Evolutionary conservation across 2,329 filamentous ascomycete species (phyloP).

Genomic region (Phyllosticta paracitricarpa): DNA sequence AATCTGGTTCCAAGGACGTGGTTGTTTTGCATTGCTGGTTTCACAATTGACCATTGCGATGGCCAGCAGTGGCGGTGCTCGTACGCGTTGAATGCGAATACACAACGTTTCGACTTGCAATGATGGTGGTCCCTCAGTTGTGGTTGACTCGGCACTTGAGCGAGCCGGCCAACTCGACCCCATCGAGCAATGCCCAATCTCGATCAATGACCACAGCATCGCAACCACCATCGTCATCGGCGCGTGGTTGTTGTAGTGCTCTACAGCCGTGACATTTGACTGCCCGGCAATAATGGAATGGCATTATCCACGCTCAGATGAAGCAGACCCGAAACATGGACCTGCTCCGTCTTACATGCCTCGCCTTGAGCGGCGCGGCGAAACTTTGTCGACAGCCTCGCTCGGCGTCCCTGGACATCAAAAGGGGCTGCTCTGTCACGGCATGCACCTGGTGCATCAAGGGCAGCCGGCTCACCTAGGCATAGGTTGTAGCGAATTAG

Average conservation of each 20-base stretch:
- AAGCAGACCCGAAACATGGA: conserved; percentile 8
- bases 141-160: neutral
- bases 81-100: neutral
- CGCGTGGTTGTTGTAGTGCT: neutral
- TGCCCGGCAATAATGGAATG: neutral
- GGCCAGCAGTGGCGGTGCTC: too few relatives aligned
- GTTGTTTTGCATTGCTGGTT: neutral
- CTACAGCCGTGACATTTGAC: neutral
- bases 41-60: neutral
- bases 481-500: neutral
- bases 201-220: neutral
- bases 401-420: neutral
- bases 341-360: conserved; percentile 7
- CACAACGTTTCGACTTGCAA: neutral
- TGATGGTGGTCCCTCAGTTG: neutral
- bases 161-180: neutral
- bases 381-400: neutral
- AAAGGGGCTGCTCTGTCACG: neutral
- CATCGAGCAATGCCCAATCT: neutral
- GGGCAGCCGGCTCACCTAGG: neutral
- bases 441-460: neutral
- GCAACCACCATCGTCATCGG: neutral
- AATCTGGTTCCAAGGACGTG: neutral
- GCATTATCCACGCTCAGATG: neutral
- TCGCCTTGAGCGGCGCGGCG: neutral